Evolutionary conservation across 306 rosid genomes (phyloP).

Genomic region (Alnus rubra): DNA sequence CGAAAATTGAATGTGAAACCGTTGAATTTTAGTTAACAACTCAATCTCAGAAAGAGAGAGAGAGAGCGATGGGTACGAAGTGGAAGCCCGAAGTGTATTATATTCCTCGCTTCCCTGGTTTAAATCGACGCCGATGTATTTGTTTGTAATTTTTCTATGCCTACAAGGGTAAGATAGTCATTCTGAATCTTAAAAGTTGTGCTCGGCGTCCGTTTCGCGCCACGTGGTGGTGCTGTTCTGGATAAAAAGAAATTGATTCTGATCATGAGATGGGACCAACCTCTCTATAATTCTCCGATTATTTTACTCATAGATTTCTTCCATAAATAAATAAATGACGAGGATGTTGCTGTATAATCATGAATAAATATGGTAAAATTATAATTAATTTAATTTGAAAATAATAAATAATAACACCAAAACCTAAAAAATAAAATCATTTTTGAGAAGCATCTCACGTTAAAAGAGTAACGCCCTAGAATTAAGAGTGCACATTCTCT

Average conservation of each 20-base stretch:
- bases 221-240: not conserved
- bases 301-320: too few species aligned
- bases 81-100: not conserved
- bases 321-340: too few species aligned
- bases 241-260: not conserved
- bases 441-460: too few species aligned
- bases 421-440: too few species aligned
- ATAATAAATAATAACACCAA: too few species aligned
- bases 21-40: not conserved
- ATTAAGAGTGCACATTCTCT: too few species aligned
- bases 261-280: not conserved
- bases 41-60: not conserved
- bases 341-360: not conserved
- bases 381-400: too few species aligned
- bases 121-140: not conserved
- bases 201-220: not conserved
- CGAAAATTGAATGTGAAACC: not conserved
- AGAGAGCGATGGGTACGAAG: conserved; percentile 10
- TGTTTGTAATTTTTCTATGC: not conserved
- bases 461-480: too few species aligned
- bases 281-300: too few species aligned
- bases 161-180: not conserved
- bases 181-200: not conserved
- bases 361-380: too few species aligned
- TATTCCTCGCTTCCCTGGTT: not conserved